These are phyloP conservation scores for Rhynchosporium agropyri DNA, from an alignment of 2,329 filamentous ascomycete genomes.

Conservation along the genomic window DNA sequence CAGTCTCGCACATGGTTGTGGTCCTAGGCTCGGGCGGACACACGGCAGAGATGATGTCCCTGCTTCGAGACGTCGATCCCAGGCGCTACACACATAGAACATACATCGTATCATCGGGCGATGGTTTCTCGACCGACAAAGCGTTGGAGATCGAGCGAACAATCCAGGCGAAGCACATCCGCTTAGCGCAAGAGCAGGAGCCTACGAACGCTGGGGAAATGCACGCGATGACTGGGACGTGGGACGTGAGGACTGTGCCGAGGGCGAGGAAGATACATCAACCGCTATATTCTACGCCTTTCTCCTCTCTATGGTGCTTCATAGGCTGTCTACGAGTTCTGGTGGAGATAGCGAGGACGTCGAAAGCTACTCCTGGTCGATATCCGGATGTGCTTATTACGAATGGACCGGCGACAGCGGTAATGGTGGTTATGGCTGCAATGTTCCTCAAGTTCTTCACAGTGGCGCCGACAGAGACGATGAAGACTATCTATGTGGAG, in stretches of 20 bases:
- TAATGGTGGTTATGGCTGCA: slow-evolving; percentile 68
- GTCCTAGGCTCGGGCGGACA: slow-evolving; percentile 93
- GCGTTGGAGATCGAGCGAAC: slow-evolving; percentile 64
- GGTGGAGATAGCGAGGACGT: slow-evolving; percentile 35
- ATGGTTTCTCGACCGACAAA: slow-evolving; percentile 68
- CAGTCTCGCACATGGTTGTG: slow-evolving; percentile 67
- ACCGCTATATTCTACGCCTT: slow-evolving; percentile 70
- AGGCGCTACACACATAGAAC: slow-evolving; percentile 66
- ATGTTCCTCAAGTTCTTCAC: slow-evolving; percentile 53
- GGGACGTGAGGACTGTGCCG: slow-evolving; percentile 63
- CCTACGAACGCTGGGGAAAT: slow-evolving; percentile 26
- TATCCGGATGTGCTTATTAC: slow-evolving; percentile 79
- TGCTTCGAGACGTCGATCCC: slow-evolving; percentile 65
- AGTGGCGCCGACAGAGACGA: slow-evolving; percentile 57
- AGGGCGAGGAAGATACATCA: slow-evolving; percentile 85
- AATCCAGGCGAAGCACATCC: slow-evolving; percentile 36
- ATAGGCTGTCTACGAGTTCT: slow-evolving; percentile 62
- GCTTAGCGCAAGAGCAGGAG: not conserved
- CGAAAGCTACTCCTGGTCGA: slow-evolving; percentile 41
- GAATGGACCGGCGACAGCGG: slow-evolving; percentile 87
- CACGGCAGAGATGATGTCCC: slow-evolving; percentile 89
- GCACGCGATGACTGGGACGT: slow-evolving; percentile 34
- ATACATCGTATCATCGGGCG: slow-evolving; percentile 75
- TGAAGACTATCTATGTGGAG: slow-evolving; percentile 84
- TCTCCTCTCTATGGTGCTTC: slow-evolving; percentile 69